These are phyloP conservation scores for Capsella bursapastoris DNA, from an alignment of 345 rosid species.

Conservation along the genomic window DNA sequence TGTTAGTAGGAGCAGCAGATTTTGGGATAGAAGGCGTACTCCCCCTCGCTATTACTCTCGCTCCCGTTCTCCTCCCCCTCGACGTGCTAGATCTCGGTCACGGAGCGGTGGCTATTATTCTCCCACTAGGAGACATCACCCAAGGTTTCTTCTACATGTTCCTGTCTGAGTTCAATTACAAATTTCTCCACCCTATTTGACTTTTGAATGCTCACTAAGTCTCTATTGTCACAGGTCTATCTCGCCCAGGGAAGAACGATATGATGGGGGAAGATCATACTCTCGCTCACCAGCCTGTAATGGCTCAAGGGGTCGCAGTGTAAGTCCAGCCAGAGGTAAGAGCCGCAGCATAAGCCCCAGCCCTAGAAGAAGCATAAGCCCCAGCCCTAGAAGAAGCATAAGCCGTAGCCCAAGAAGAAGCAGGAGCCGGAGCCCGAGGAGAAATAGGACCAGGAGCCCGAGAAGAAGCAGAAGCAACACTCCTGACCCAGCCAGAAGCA, in stretches of 20 bases:
- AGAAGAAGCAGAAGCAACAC: conserved; percentile 44
- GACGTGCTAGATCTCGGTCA: conserved; percentile 66
- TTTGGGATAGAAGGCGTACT: conserved; percentile 62
- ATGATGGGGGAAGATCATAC: conserved; percentile 56
- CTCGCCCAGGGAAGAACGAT: conserved; percentile 63
- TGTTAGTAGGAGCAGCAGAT: conserved; percentile 49
- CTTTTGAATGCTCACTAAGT: conserved; percentile 6
- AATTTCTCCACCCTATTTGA: neutral
- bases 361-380: conserved; percentile 53
- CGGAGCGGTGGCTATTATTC: conserved; percentile 56
- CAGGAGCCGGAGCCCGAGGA: conserved; percentile 47
- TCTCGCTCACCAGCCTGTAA: conserved; percentile 70
- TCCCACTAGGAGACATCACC: conserved; percentile 58
- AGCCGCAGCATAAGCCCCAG: conserved; percentile 54
- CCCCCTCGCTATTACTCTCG: conserved; percentile 52
- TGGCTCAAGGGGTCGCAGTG: conserved; percentile 67
- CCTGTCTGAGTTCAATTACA: conserved; percentile 12
- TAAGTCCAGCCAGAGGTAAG: conserved; percentile 42
- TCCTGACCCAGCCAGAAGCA: conserved; percentile 29
- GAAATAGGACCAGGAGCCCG: too few relatives aligned
- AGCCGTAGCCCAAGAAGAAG: conserved; percentile 53
- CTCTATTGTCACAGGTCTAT: conserved; percentile 55
- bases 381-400: conserved; percentile 53
- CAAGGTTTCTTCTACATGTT: conserved; percentile 52
- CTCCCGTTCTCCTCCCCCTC: conserved; percentile 70